Conservation (phyloP, 345 rosid species). For the Boechera divaricarpa region DNA sequence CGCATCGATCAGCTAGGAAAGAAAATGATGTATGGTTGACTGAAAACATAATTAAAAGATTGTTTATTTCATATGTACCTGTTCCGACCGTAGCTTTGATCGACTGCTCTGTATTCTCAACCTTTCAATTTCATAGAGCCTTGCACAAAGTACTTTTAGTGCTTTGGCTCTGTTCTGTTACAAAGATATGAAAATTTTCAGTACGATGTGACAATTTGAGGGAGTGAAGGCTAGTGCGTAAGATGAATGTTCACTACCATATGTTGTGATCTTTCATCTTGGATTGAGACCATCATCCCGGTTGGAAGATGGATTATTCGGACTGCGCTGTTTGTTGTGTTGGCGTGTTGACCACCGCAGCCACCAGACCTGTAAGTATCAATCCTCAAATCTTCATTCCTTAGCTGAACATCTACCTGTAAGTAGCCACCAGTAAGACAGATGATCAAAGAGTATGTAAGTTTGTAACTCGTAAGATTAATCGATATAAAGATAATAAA, state of each 20-base stretch:
- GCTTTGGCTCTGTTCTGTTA: constrained; percentile 91
- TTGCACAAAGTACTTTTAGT: constrained; percentile 86
- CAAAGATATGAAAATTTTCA: background rate
- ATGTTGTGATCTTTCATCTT: constrained; percentile 97
- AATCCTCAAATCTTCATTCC: constrained; percentile 89
- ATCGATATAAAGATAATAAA: background rate
- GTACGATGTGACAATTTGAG: constrained; percentile 4
- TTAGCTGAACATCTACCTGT: constrained; percentile 91
- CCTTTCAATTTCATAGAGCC: constrained; percentile 93
- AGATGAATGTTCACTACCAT: constrained; percentile 58
- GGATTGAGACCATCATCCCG: constrained; percentile 84
- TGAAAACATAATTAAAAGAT: background rate
- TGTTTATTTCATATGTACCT: constrained; percentile 52
- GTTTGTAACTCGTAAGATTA: background rate
- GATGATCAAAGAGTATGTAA: constrained; percentile 11
- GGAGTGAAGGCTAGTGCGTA: background rate
- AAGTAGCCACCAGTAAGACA: constrained; percentile 28
- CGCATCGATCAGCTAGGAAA: constrained; percentile 10
- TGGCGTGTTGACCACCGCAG: constrained; percentile 87
- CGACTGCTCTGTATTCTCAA: constrained; percentile 68
- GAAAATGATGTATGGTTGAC: constrained; percentile 26
- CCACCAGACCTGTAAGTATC: constrained; percentile 96
- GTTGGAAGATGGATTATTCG: constrained; percentile 80
- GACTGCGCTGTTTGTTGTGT: constrained; percentile 96
- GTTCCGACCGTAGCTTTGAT: constrained; percentile 84